phyloP scores from a whole-genome alignment of 2,329 filamentous ascomycete genomes.

The Aspergillus carbonarius region DNA sequence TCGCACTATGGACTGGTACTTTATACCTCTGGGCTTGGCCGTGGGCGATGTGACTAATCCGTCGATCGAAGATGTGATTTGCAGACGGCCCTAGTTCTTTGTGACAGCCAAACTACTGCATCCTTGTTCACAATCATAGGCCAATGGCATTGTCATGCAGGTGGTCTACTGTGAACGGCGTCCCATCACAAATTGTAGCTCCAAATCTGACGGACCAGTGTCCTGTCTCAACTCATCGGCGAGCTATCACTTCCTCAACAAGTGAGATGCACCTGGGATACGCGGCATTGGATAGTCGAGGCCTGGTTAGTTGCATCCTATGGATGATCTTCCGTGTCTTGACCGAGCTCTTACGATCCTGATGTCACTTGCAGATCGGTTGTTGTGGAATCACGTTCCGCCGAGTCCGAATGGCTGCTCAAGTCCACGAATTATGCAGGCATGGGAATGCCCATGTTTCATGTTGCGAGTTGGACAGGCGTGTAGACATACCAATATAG shows the following conservation, averaged over 20 bases:
- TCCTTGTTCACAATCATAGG: not conserved
- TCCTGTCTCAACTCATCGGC: not conserved
- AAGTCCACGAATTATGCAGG: not conserved
- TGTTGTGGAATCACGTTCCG: not conserved
- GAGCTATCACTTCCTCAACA: not conserved
- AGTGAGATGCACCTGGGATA: not conserved
- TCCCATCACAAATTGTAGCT: not conserved
- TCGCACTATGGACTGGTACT: not conserved
- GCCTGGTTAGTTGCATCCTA: not conserved
- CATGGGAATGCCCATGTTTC: not conserved
- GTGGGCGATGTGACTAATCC: not conserved
- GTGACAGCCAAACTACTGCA: slow-evolving; percentile 5
- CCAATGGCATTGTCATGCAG: slow-evolving; percentile 7
- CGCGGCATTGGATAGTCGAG: not conserved
- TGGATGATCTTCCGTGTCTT: not conserved
- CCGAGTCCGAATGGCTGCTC: not conserved
- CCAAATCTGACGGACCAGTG: not conserved
- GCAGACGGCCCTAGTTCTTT: not conserved
- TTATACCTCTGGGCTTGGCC: not conserved
- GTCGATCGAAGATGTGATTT: not conserved
- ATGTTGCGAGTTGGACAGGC: not conserved
- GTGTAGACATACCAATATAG: not conserved
- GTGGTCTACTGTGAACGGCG: not conserved
- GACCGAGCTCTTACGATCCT: not conserved
- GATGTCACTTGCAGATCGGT: not conserved